Evolutionary conservation across 805 yeast genomes (phyloP).

Genomic region (Torulaspora microellipsoides): DNA sequence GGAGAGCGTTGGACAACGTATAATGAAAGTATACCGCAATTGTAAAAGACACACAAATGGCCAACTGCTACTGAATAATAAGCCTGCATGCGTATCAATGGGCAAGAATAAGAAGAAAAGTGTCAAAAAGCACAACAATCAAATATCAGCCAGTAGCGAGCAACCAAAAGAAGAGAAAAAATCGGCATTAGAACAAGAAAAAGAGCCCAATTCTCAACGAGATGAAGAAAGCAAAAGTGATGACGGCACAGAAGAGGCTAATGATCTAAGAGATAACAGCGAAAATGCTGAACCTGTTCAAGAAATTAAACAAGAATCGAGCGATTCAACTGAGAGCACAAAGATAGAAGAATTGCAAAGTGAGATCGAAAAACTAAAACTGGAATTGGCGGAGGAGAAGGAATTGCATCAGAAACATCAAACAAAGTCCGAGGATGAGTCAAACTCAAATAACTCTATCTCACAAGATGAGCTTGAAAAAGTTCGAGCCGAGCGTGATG

Average conservation of each 20-base stretch:
- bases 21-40: too few species aligned
- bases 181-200: neutral
- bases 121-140: conserved; percentile 5
- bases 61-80: too few species aligned
- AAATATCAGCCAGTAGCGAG: neutral
- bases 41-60: too few species aligned
- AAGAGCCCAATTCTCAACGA: too few species aligned
- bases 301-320: neutral
- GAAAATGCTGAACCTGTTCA: neutral
- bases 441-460: conserved; percentile 14
- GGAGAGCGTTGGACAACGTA: too few species aligned
- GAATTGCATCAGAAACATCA: neutral
- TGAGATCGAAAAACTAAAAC: conserved; percentile 5
- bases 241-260: neutral
- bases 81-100: conserved; percentile 5
- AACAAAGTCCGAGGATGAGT: conserved; percentile 5
- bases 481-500: conserved; percentile 49
- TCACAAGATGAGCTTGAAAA: conserved; percentile 29
- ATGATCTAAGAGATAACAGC: neutral
- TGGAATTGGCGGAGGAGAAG: conserved; percentile 5
- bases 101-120: conserved; percentile 16
- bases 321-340: neutral
- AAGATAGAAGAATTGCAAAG: conserved; percentile 5
- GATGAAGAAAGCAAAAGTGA: neutral
- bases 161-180: neutral